Evolutionary conservation across 208 protist species (phyloP), one percentile per base, ranked within the genome.

Genomic region (Trypanosoma boissoni): DNA sequence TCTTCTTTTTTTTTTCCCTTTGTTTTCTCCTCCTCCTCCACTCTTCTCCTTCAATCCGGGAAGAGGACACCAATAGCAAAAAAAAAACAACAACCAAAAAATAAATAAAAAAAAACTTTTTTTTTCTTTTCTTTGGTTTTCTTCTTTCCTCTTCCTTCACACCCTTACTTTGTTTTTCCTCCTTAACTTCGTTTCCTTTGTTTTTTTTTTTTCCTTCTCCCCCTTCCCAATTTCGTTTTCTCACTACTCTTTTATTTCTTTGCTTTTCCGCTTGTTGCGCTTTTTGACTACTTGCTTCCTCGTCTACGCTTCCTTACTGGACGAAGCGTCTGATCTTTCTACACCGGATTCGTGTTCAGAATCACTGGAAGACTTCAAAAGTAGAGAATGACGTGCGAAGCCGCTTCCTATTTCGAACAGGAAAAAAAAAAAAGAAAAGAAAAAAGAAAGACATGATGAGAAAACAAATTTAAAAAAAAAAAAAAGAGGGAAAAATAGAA

Each of bases 401-500:
- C 12, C 6, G 34, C 6, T 39, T 39, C 12, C 34, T 39, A 16
- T 39, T 39, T 39, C 34, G 8, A 39, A 39, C 34, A 20, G n/a
- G 2, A 16, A 39, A 12, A 12, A 12, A 16, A 12, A 39, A 12
- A 39, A 12, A 16, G 34, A 12, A 12, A 39, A 39, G 6, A 12
- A 39, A 39, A 39, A 12, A 16, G 12, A 12, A 39, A 58, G 56
- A 46, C 14, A 39, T 54, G 18, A 34, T 39, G 29, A 37, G 48
- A 43, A 3, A 12, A 21, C 27, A 44, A 36, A 58, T 26, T 8
- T 24, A 61, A 18, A 58, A 16, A 57, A 44, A 49, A 21, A 43
- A 20, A 71, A 45, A 45, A 55, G 57, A 12, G 58, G 20, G 16
- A 48, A 48, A 48, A 54, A 27, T 54, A 12, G 12, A 32, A 44